A percentile compares a stretch with the other conserved stretches of the same genome.
These are phyloP conservation scores for Pyrrhoderma lamaoense DNA, from an alignment of 1,284 basidiomycete genomes.

Conservation along the genomic window DNA sequence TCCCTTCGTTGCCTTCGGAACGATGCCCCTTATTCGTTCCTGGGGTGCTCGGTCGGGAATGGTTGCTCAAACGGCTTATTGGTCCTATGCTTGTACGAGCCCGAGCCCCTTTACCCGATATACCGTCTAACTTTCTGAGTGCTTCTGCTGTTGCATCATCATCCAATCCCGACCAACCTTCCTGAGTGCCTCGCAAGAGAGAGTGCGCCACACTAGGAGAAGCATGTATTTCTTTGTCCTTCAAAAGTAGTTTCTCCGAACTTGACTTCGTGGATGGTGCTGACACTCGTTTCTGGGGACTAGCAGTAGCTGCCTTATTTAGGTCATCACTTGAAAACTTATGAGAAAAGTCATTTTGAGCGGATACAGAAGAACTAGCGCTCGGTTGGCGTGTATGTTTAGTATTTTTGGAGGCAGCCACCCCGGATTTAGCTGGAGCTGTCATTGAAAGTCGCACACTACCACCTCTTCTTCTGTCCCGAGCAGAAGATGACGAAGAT, in stretches of 20 bases:
- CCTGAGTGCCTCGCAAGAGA: constrained; percentile 69
- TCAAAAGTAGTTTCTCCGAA: constrained; percentile 12
- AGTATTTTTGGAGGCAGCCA: neutral
- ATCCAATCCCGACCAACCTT: constrained; percentile 78
- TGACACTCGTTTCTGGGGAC: constrained; percentile 1
- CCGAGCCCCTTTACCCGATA: constrained; percentile 67
- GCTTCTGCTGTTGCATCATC: constrained; percentile 89
- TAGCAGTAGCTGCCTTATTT: constrained; percentile 2
- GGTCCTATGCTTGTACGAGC: constrained; percentile 56
- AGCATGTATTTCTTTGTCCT: constrained; percentile 32
- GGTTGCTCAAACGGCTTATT: constrained; percentile 50
- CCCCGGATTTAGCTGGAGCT: constrained; percentile 7
- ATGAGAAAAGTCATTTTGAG: neutral
- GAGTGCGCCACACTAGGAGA: constrained; percentile 72
- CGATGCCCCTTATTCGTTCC: constrained; percentile 28
- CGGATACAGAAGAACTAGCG: constrained; percentile 8
- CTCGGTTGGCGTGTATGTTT: constrained; percentile 16
- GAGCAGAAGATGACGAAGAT: constrained; percentile 30
- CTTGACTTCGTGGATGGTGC: constrained; percentile 10
- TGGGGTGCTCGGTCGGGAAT: constrained; percentile 73
- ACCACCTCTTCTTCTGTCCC: constrained; percentile 13
- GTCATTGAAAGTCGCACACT: constrained; percentile 13
- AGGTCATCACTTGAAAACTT: neutral
- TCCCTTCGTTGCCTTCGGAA: constrained; percentile 37
- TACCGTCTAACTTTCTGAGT: constrained; percentile 87